Evolutionary conservation across 441 rosid genomes (phyloP).

Genomic region (Pelargonium cotyledonis): DNA sequence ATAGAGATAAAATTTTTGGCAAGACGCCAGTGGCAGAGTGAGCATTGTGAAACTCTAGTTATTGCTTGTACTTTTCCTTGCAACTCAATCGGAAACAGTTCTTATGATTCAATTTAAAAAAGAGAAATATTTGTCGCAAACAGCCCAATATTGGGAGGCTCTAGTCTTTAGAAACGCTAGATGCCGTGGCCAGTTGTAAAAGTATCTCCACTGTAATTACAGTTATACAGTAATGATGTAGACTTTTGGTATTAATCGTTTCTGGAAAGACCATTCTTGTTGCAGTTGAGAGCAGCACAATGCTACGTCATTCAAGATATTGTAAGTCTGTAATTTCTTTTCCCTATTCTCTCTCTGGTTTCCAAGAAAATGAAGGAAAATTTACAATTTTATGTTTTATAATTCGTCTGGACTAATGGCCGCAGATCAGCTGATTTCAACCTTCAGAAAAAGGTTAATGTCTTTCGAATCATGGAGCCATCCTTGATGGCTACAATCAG

Average conservation of each 20-base stretch:
- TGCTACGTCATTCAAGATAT: neutral
- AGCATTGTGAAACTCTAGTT: no score
- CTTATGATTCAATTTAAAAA: no score
- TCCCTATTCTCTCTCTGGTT: neutral
- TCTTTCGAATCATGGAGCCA: slow-evolving; percentile 89
- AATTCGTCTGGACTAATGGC: slow-evolving; percentile 68
- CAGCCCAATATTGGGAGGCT: no score
- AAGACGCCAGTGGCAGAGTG: no score
- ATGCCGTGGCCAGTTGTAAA: no score
- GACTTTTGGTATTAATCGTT: no score
- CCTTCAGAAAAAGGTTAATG: slow-evolving; percentile 66
- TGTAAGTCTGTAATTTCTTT: neutral
- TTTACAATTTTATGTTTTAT: neutral
- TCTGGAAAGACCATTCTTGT: neutral
- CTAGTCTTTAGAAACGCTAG: neutral
- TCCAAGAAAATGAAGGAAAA: no score
- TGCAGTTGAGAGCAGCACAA: neutral
- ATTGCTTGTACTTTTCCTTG: no score
- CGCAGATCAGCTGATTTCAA: slow-evolving; percentile 65
- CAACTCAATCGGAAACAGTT: no score
- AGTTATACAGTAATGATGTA: no score
- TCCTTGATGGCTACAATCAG: slow-evolving; percentile 85
- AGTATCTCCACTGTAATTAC: neutral
- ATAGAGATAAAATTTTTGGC: no score
- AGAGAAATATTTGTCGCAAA: no score